Evolutionary conservation across 2,329 filamentous ascomycete genomes (phyloP), one percentile per base, ranked within the genome.

Genomic region (Diplocarpon rosae): DNA sequence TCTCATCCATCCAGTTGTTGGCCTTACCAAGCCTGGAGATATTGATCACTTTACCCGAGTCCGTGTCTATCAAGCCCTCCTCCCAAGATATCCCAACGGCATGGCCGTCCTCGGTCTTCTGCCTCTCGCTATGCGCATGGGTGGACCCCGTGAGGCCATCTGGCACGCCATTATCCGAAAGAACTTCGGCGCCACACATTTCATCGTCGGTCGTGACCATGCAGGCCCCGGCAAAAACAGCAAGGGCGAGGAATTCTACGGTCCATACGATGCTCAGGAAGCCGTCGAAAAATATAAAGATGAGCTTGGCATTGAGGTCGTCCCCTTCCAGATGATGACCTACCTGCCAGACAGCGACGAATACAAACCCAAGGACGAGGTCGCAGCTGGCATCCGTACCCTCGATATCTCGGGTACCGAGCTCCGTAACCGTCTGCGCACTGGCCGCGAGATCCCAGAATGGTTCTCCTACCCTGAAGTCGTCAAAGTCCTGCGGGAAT

Each of bases 401-500:
- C 76, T 87, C 56, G 86, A 90, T 71, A 90, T 90, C 65, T 88
- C 82, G 31, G 83, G 83, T 50, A 88, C 83, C 50, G 92, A 98
- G 73, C 85, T 98, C 61, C 89, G 92, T 62, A 78, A 84, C 62
- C 85, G 92, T 59, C 81, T 98, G 53, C 82, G 84, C 61, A 93
- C 84, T 49, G 92, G 92, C 57, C 85, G 85, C 59, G 87, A 94
- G 58, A 98, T 98, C 59, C 92, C 92, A 57, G 88, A 93, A 68
- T 98, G 92, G 92, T 98, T 98, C 77, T 96, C 92, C 28, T 98
- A 98, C 74, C 90, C 92, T 51, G 92, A 98, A 72, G 92, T 98
- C 57, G 92, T 98, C 69, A 82, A 80, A 67, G 92, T 96, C 39
- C 83, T 98, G 51, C 83, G 92, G 60, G 89, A 98, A 72, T 94